Conservation (phyloP, 2,329 filamentous ascomycete species). For the Apiospora malaysiana region DNA sequence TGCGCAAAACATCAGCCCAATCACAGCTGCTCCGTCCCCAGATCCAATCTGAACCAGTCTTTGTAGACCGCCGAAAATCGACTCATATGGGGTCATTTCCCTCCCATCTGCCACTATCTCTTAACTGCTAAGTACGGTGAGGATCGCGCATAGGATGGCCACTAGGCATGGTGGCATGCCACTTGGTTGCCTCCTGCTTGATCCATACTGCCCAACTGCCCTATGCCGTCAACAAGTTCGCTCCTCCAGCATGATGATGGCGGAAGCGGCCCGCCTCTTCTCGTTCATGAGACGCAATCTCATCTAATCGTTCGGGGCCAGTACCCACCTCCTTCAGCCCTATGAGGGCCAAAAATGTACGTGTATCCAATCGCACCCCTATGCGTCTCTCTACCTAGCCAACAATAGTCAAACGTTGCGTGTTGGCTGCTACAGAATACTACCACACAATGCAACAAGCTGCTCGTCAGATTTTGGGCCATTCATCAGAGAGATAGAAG, state of each 20-base stretch:
- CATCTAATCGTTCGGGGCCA: neutral
- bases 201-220: neutral
- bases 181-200: constrained; percentile 3
- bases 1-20: neutral
- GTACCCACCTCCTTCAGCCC: constrained; percentile 26
- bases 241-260: neutral
- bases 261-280: constrained; percentile 14
- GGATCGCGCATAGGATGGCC: neutral
- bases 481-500: neutral
- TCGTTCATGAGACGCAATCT: neutral
- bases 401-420: neutral
- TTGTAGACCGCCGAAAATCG: constrained; percentile 1
- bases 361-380: neutral
- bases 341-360: constrained; percentile 24
- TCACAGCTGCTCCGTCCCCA: constrained; percentile 3
- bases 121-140: constrained; percentile 9
- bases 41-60: neutral
- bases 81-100: neutral
- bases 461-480: constrained; percentile 18
- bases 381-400: neutral
- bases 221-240: neutral
- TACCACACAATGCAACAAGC: constrained; percentile 15
- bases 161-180: neutral
- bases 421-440: neutral
- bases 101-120: neutral